Evolutionary conservation across 805 yeast species (phyloP), one percentile per base, ranked within the genome.

Genomic region (Sugiyamaella americana): DNA sequence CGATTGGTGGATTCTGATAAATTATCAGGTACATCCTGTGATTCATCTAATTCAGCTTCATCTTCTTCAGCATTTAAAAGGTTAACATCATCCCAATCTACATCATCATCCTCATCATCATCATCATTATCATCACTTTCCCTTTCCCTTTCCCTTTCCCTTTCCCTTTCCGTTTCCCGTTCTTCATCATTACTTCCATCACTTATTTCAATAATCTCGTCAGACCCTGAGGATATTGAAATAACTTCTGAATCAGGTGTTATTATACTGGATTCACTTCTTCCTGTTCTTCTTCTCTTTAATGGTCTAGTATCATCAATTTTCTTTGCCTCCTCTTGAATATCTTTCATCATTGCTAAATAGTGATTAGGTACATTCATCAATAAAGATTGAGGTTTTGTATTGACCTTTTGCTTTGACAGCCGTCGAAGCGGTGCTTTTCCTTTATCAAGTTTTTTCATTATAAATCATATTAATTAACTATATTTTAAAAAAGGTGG

Each of bases 11-110:
- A 8, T 8, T 26, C 32, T 8, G 11, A 8, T 8, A 8, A 8
- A 26, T 26, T 26, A 13, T 60, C 65, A 32, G 65, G 59, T 1
- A 62, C 69, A 8, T 64, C 69, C n/a, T 58, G 63, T 20, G 47
- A 43, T n/a, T 54, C 61, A 8, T 57, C 60, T 5, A 49, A 55
- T 1, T 54, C 61, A 3, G 52, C 57, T 6, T 44, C 52, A 18
- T 52, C 52, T 13, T 50, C 55, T 16, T 46, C 44, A 3, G 5
- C 40, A 11, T 34, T 16, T 32, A 26, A 16, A 17, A 41, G 22
- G 16, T 44, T 32, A 5, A 22, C 43, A 18, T 37, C 37, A n/a
- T 36, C 47, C 30, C 40, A 35, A 23, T 58, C 57, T 1, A 54
- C 57, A n/a, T 51, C 56, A 2, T 44, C 59, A 26, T 26, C 32